phyloP scores from a whole-genome alignment of 768 basidiomycete genomes.

The Vararia minispora region DNA sequence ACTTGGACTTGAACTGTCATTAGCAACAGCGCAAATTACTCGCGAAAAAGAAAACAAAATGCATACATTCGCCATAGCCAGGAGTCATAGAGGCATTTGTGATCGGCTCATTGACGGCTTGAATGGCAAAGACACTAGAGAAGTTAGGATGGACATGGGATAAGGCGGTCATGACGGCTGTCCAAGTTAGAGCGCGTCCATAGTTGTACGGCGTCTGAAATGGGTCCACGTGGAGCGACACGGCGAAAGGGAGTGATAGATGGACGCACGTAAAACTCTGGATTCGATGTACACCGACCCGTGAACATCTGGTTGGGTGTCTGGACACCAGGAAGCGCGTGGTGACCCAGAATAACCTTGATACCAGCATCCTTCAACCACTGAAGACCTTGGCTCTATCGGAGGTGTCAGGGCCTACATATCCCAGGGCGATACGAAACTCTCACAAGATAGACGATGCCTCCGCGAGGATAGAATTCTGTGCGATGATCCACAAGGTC shows the following conservation, averaged over 20 bases:
- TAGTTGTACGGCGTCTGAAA: constrained; percentile 59
- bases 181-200: constrained; percentile 71
- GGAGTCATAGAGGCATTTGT: constrained; percentile 62
- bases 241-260: background rate
- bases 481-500: constrained; percentile 46
- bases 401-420: background rate
- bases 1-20: background rate
- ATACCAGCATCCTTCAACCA: constrained; percentile 57
- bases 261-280: constrained; percentile 59
- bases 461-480: constrained; percentile 63
- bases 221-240: constrained; percentile 4
- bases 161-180: constrained; percentile 65
- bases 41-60: background rate
- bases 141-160: constrained; percentile 63
- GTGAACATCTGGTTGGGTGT: constrained; percentile 52
- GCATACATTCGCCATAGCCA: constrained; percentile 56
- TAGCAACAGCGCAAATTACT: background rate
- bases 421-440: background rate
- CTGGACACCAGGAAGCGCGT: constrained; percentile 63
- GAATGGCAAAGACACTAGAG: constrained; percentile 51
- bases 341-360: constrained; percentile 55
- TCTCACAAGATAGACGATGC: constrained; percentile 49
- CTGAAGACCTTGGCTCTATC: constrained; percentile 46
- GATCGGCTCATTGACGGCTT: constrained; percentile 72
- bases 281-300: constrained; percentile 58